These are phyloP conservation scores for Adansonia digitata DNA, from an alignment of 345 rosid genomes.

Conservation along the genomic window DNA sequence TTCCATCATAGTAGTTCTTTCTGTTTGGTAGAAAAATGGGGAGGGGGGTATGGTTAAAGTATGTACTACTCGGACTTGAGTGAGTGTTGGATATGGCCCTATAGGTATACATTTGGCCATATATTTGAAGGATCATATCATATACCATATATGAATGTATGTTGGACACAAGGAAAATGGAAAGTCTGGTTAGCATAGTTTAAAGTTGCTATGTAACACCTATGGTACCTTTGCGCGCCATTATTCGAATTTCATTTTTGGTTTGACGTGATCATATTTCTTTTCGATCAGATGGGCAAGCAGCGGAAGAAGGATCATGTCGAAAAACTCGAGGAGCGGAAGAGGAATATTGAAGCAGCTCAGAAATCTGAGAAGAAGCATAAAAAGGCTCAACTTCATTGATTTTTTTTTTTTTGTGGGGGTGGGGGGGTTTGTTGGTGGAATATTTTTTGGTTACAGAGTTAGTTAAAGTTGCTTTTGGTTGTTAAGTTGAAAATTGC, in stretches of 20 bases:
- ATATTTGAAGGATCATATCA: no score
- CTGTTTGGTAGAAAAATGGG: not conserved
- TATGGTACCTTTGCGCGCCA: not conserved
- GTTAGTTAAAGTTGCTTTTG: not conserved
- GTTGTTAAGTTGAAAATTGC: not conserved
- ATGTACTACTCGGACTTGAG: not conserved
- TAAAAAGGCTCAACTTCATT: conserved; percentile 1
- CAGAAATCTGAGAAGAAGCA: conserved; percentile 26
- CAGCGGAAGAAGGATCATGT: conserved; percentile 35
- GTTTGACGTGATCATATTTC: not conserved
- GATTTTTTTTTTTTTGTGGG: not conserved
- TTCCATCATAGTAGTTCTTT: not conserved
- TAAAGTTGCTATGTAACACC: not conserved
- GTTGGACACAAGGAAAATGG: not conserved
- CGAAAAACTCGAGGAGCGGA: conserved; percentile 50
- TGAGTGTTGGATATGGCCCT: not conserved
- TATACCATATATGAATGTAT: not conserved
- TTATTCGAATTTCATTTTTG: not conserved
- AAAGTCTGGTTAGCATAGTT: not conserved
- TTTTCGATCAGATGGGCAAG: conserved; percentile 36
- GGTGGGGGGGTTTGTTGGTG: no score
- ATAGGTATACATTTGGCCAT: not conserved
- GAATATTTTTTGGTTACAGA: not conserved
- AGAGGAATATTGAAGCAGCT: conserved; percentile 33
- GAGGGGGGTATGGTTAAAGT: not conserved